These are phyloP conservation scores for Aschersonia sp. DNA, from an alignment of 2,329 filamentous ascomycete genomes.

Conservation along the genomic window DNA sequence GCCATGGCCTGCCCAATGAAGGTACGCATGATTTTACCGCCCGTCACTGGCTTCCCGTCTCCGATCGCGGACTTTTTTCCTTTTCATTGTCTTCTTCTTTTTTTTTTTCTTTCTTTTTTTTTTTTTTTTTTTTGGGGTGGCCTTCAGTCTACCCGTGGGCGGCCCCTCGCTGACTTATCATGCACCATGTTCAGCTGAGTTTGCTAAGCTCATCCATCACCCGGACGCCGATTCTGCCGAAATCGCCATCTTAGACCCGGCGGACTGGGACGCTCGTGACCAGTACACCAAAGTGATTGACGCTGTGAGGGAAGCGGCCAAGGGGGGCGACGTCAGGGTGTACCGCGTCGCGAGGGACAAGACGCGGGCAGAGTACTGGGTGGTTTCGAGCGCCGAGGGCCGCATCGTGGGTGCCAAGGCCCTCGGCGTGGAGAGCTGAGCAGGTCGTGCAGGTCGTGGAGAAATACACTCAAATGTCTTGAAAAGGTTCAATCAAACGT, in stretches of 20 bases:
- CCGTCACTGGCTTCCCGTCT: too few species aligned
- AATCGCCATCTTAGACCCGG: constrained; percentile 50
- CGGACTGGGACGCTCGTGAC: constrained; percentile 59
- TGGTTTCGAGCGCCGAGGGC: constrained; percentile 49
- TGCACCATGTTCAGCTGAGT: constrained; percentile 38
- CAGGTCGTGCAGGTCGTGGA: too few species aligned
- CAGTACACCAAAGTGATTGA: constrained; percentile 56
- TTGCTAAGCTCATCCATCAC: constrained; percentile 52
- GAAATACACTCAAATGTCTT: not conserved
- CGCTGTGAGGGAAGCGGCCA: constrained; percentile 48
- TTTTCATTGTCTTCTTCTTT: not conserved
- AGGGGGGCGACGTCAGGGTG: constrained; percentile 55
- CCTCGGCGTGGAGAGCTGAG: constrained; percentile 49
- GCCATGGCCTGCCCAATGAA: constrained; percentile 42
- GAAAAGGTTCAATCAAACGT: too few species aligned
- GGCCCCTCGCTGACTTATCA: too few species aligned
- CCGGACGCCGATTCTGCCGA: constrained; percentile 35
- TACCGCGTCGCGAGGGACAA: constrained; percentile 52
- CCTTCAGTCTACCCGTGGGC: too few species aligned
- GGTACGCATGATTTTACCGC: constrained; percentile 25
- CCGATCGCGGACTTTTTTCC: not conserved
- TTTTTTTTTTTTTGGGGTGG: not conserved
- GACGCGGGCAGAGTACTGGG: constrained; percentile 63
- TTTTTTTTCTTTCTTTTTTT: not conserved
- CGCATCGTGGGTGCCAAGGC: constrained; percentile 67